Percentiles rank a stretch among this genome's conserved stretches.
These are phyloP conservation scores for Trypethelium eluteriae DNA, from an alignment of 495 filamentous ascomycete genomes.

Conservation along the genomic window DNA sequence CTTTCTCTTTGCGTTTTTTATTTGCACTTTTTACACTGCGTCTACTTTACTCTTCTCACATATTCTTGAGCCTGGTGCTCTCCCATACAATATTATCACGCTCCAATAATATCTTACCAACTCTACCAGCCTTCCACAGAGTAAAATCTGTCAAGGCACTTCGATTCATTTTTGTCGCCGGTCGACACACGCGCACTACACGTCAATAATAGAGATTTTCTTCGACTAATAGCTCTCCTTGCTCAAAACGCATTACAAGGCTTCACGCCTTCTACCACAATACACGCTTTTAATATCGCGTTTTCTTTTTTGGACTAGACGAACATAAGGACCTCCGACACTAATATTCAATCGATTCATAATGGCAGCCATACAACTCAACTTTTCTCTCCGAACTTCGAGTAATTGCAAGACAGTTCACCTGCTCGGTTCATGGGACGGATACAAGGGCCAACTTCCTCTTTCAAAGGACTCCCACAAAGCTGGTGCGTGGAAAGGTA, in stretches of 20 bases:
- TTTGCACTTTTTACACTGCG: slow-evolving; percentile 25
- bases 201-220: slow-evolving; percentile 10
- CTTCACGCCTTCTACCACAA: slow-evolving; percentile 16
- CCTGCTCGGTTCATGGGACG: slow-evolving; percentile 96
- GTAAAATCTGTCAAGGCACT: slow-evolving; percentile 18
- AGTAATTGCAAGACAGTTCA: slow-evolving; percentile 96
- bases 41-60: slow-evolving; percentile 5
- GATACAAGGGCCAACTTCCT: slow-evolving; percentile 86
- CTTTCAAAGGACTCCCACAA: slow-evolving; percentile 80
- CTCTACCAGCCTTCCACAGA: background rate
- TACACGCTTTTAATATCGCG: slow-evolving; percentile 18
- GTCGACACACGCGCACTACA: slow-evolving; percentile 27
- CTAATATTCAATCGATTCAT: slow-evolving; percentile 20
- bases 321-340: slow-evolving; percentile 18
- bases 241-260: slow-evolving; percentile 23
- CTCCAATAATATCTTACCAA: slow-evolving; percentile 12
- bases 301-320: slow-evolving; percentile 17
- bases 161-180: slow-evolving; percentile 30
- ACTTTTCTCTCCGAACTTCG: slow-evolving; percentile 77
- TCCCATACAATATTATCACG: slow-evolving; percentile 19
- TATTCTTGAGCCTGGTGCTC: slow-evolving; percentile 28
- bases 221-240: slow-evolving; percentile 36
- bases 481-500: slow-evolving; percentile 83
- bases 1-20: slow-evolving; percentile 25
- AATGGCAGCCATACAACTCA: slow-evolving; percentile 41